Conservation (phyloP, 2,329 filamentous ascomycete species). For the Hypoxylon sp. region DNA sequence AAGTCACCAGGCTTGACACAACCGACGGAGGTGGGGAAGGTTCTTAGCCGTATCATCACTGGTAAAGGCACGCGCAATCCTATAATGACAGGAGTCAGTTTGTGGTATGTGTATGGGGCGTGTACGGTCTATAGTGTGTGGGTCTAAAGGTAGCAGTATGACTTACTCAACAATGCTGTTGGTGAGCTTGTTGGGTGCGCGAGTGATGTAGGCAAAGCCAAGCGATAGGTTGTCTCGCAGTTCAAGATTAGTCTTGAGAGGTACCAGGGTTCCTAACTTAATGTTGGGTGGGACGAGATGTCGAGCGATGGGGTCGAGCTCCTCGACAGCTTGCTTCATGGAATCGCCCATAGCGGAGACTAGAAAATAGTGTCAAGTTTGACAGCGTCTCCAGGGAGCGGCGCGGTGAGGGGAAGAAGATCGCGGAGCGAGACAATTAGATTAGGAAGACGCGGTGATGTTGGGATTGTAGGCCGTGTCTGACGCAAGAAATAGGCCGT, state of each 20-base stretch:
- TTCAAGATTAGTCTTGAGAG: constrained; percentile 71
- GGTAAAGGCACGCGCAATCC: constrained; percentile 63
- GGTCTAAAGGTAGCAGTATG: constrained; percentile 13
- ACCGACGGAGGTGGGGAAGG: constrained; percentile 75
- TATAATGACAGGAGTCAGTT: constrained; percentile 48
- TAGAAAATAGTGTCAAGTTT: constrained; percentile 42
- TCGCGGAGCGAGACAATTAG: constrained; percentile 9
- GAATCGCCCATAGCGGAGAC: constrained; percentile 49
- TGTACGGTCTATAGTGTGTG: no score
- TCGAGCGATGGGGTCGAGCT: constrained; percentile 48
- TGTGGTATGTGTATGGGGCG: constrained; percentile 17
- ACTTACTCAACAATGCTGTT: constrained; percentile 77
- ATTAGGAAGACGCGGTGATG: background rate
- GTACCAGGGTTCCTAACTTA: constrained; percentile 55
- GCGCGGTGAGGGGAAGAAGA: background rate
- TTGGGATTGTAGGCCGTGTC: background rate
- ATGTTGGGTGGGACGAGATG: constrained; percentile 45
- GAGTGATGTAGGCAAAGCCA: constrained; percentile 73
- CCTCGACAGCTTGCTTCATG: constrained; percentile 49
- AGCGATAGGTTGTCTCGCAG: constrained; percentile 65
- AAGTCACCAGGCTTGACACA: constrained; percentile 77
- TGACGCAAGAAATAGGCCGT: background rate
- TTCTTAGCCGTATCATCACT: constrained; percentile 69
- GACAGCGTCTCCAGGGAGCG: constrained; percentile 9
- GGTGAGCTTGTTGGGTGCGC: constrained; percentile 74